Evolutionary conservation across 129 eudicot genomes (phyloP), one percentile per base, ranked within the genome.

Genomic region (Lactuca sativa): DNA sequence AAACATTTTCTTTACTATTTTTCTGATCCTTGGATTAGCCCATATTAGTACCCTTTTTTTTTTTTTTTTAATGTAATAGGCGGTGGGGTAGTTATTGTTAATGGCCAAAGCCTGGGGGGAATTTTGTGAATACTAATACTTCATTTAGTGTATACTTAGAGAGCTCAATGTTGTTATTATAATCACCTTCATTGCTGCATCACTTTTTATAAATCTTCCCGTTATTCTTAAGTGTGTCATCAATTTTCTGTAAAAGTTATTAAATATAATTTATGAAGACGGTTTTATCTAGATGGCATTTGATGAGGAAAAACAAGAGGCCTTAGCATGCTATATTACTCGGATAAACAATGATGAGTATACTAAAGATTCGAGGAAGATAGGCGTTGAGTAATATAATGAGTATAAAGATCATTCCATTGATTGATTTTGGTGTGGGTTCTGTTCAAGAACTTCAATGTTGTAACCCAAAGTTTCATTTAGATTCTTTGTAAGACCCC

Each of bases 51-150:
- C 59, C 74, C 81, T 51, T 82, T 43, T 2, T 40, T 47, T 80
- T 79, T 72, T 83, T 51, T 82, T 43, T 2, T 40, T 47, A 77
- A 77, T 72, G 76, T 64, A 70, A 60, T 69, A 74, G 75, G 79
- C 79, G 70, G 30, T 25, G 30, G 30, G 84, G 70, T 84, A 33
- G 54, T 74, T 75, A 79, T 82, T 78, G 77, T 78, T 80, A 72
- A 75, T 33, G 84, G 95, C 86, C 60, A 60, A 82, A 82, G 90
- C 83, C 87, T 75, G 77, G 73, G 80, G 76, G 75, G 73, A 77
- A 66, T 81, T 81, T 84, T 88, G 95, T 88, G 86, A 82, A 91
- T 84, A 86, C 74, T 40, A 47, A 47, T 47, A 77, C 55, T 53
- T 69, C 70, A 32, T 67, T 63, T 69, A 77, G 73, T 81, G 60